Evolutionary conservation across 163 green algal genomes (phyloP).

Genomic region (Scenedesmus sp.): DNA sequence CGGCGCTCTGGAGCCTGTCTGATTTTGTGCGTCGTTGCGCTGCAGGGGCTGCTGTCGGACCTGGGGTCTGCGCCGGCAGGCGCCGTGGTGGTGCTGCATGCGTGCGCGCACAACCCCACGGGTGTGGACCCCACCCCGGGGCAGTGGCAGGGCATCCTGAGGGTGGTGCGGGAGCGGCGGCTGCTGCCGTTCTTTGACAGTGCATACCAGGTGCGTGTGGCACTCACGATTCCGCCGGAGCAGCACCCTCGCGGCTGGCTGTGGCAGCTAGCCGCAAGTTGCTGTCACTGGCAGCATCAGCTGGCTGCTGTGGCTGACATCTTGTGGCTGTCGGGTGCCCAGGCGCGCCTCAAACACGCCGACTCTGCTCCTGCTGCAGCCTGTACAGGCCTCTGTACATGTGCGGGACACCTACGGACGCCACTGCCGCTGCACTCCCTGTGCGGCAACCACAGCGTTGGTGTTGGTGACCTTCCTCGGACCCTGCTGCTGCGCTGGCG

Average conservation of each 20-base stretch:
- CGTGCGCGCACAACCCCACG: slow-evolving; percentile 94
- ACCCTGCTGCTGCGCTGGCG: not conserved
- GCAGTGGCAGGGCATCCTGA: slow-evolving; percentile 85
- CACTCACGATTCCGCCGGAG: too few relatives aligned
- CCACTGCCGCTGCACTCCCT: too few relatives aligned
- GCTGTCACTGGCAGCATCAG: too few relatives aligned
- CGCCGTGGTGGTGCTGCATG: slow-evolving; percentile 89
- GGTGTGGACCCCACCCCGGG: slow-evolving; percentile 88
- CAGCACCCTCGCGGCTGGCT: not conserved
- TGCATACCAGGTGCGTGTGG: slow-evolving; percentile 83
- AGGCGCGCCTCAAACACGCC: too few relatives aligned
- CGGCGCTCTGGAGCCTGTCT: not conserved
- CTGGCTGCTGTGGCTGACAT: too few relatives aligned
- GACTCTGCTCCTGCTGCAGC: too few relatives aligned
- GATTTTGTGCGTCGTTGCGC: too few relatives aligned
- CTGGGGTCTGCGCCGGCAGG: slow-evolving; percentile 69
- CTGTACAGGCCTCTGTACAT: not conserved
- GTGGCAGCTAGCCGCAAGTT: too few relatives aligned
- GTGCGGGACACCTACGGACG: not conserved
- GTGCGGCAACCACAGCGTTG: too few relatives aligned
- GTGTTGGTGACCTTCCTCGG: too few relatives aligned
- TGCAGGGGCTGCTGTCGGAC: slow-evolving; percentile 30
- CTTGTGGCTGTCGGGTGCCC: too few relatives aligned
- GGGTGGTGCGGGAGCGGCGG: slow-evolving; percentile 72
- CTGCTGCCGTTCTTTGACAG: slow-evolving; percentile 94